These are phyloP conservation scores for Colletotrichum falcatum DNA, from an alignment of 2,329 filamentous ascomycete genomes.

Conservation along the genomic window DNA sequence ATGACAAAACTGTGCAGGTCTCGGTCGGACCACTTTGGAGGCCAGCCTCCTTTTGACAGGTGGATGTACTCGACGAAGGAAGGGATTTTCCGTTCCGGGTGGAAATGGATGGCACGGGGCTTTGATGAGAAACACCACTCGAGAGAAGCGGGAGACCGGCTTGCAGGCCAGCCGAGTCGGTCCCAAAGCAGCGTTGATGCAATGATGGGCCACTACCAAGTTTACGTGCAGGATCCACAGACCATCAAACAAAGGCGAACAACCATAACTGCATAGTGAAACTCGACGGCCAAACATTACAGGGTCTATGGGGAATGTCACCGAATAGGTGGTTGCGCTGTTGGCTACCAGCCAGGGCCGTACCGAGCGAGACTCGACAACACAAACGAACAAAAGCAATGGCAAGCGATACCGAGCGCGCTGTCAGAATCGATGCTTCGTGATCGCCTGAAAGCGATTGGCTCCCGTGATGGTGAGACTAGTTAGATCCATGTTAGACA, in stretches of 20 bases:
- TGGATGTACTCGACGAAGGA: constrained; percentile 4
- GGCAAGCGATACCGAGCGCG: neutral
- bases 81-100: constrained; percentile 5
- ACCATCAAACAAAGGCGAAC: constrained; percentile 40
- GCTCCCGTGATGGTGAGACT: constrained; percentile 9
- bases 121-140: constrained; percentile 9
- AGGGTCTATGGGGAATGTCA: neutral
- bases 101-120: neutral
- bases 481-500: constrained; percentile 23
- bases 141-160: constrained; percentile 1
- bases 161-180: constrained; percentile 5
- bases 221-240: constrained; percentile 41
- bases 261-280: constrained; percentile 31
- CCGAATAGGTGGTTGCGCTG: neutral
- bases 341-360: neutral
- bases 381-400: neutral
- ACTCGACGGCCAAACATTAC: constrained; percentile 25
- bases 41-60: neutral
- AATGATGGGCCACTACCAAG: constrained; percentile 13
- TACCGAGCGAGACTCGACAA: neutral
- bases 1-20: neutral
- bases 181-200: constrained; percentile 1
- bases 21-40: neutral
- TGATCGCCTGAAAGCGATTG: constrained; percentile 20
- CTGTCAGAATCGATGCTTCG: constrained; percentile 12